phyloP scores from a whole-genome alignment of 352 stramenopile genomes.

The Pythium biforme region DNA sequence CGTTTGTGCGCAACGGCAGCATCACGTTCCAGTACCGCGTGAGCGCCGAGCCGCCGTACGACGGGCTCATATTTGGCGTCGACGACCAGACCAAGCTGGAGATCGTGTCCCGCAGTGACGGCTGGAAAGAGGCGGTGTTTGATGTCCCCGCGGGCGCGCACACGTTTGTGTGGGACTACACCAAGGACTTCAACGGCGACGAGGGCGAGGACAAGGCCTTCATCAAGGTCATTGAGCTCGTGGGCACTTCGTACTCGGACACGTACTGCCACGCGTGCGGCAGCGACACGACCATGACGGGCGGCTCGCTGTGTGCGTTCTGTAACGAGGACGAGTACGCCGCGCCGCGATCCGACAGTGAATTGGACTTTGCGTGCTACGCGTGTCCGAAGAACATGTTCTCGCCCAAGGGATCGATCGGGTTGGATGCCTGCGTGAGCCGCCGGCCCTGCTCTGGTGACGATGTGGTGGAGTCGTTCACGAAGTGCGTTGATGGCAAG shows the following conservation, averaged over 20 bases:
- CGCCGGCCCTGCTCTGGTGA: constrained; percentile 59
- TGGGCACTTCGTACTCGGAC: constrained; percentile 77
- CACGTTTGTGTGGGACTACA: constrained; percentile 78
- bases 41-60: constrained; percentile 69
- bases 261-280: constrained; percentile 72
- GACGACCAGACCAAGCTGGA: constrained; percentile 54
- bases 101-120: constrained; percentile 63
- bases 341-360: constrained; percentile 60
- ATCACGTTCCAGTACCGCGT: constrained; percentile 82
- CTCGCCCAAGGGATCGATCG: constrained; percentile 72
- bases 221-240: constrained; percentile 79
- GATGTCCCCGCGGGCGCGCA: constrained; percentile 57
- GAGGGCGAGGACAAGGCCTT: constrained; percentile 64
- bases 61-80: constrained; percentile 75
- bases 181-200: constrained; percentile 76
- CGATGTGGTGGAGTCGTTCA: constrained; percentile 63
- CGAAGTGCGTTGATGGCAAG: constrained; percentile 48
- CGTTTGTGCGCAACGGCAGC: constrained; percentile 66
- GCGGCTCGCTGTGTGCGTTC: constrained; percentile 74
- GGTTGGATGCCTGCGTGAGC: constrained; percentile 58
- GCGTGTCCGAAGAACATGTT: constrained; percentile 60
- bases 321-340: constrained; percentile 81
- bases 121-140: constrained; percentile 64
- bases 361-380: constrained; percentile 78
- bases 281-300: constrained; percentile 73